phyloP scores from a whole-genome alignment of 1,284 basidiomycete genomes.

The Pseudozyma tsukubaensis region DNA sequence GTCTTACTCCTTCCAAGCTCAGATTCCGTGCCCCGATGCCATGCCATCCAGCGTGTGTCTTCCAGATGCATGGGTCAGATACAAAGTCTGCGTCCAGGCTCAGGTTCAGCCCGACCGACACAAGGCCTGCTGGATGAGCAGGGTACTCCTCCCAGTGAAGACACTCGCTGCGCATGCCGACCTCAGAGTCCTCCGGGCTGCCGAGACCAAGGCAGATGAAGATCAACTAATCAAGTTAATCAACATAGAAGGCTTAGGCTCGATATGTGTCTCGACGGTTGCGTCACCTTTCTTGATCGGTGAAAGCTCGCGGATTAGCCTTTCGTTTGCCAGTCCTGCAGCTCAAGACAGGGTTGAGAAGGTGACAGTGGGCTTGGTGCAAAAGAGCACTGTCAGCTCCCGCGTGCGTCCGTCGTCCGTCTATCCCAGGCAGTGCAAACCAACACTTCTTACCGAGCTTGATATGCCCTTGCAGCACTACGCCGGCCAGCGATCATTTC shows the following conservation, averaged over 20 bases:
- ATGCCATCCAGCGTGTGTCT: constrained; percentile 25
- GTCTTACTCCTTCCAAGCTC: constrained; percentile 7
- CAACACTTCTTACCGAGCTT: not conserved
- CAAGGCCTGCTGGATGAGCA: not conserved
- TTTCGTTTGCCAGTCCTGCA: not conserved
- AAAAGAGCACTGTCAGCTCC: constrained; percentile 8
- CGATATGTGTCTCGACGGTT: constrained; percentile 8
- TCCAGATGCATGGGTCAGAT: constrained; percentile 9
- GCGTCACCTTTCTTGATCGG: constrained; percentile 14
- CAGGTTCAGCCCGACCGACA: constrained; percentile 1
- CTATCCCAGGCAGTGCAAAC: constrained; percentile 3
- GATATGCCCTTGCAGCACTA: not conserved
- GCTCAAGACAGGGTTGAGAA: not conserved
- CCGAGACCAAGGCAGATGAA: not conserved
- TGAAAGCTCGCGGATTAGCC: not conserved
- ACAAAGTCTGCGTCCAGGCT: constrained; percentile 14
- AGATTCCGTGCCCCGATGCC: not conserved
- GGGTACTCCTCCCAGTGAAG: not conserved
- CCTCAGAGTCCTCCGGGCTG: constrained; percentile 5
- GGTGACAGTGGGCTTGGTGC: constrained; percentile 5
- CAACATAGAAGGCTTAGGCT: constrained; percentile 3
- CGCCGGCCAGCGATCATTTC: not conserved
- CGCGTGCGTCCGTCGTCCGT: not conserved
- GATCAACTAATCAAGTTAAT: constrained; percentile 12
- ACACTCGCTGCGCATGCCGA: not conserved